Conservation (phyloP, 140 eudicot genomes). For the Senecio squalidus region DNA sequence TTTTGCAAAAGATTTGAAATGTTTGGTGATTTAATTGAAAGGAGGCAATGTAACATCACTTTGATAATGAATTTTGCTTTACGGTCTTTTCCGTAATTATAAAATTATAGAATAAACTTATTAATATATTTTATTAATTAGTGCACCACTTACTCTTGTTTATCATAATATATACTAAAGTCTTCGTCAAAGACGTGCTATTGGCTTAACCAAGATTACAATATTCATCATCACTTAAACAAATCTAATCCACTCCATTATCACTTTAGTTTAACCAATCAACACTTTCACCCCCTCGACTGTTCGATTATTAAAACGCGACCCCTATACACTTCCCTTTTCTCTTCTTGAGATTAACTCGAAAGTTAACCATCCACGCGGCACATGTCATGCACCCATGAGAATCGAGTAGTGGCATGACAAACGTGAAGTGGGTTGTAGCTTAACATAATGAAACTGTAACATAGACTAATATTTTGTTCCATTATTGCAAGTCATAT, state of each 20-base stretch:
- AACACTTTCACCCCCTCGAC: slow-evolving; percentile 22
- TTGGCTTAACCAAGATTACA: slow-evolving; percentile 37
- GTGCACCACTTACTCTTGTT: slow-evolving; percentile 40
- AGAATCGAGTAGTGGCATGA: no score
- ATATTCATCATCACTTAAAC: slow-evolving; percentile 25
- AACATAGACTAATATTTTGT: no score
- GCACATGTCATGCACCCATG: no score
- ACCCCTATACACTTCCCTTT: neutral
- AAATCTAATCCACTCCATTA: slow-evolving; percentile 25
- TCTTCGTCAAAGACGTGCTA: slow-evolving; percentile 38
- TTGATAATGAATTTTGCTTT: slow-evolving; percentile 32
- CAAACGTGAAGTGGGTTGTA: neutral
- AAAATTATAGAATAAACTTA: slow-evolving; percentile 8
- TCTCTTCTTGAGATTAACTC: neutral
- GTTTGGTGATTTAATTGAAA: slow-evolving; percentile 43
- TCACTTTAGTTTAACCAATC: slow-evolving; percentile 1
- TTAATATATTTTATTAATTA: slow-evolving; percentile 8
- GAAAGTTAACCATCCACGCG: neutral
- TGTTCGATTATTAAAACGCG: neutral
- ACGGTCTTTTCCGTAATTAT: slow-evolving; percentile 15
- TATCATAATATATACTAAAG: slow-evolving; percentile 27
- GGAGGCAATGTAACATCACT: slow-evolving; percentile 36
- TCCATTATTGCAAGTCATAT: no score
- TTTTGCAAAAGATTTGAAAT: slow-evolving; percentile 33
- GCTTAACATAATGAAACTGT: no score